Percentiles rank a stretch among this genome's conserved stretches.
Evolutionary conservation across 2,329 filamentous ascomycete species (phyloP).

Genomic region (Sordariomycetes sp.): DNA sequence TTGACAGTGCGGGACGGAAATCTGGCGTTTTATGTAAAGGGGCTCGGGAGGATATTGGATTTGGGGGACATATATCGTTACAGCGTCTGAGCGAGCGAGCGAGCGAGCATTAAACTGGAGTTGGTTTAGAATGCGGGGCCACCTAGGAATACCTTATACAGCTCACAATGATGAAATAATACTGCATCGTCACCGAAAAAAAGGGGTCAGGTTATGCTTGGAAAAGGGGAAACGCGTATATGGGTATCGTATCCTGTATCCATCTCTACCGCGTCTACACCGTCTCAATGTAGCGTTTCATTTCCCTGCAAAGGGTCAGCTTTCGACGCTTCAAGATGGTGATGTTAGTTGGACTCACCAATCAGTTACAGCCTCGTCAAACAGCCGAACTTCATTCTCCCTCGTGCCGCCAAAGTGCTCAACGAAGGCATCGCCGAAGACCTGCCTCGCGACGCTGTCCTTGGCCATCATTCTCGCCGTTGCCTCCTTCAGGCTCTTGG

Average conservation of each 20-base stretch:
- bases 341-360: slow-evolving; percentile 79
- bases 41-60: no score
- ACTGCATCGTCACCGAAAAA: no score
- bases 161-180: no score
- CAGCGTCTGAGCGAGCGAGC: no score
- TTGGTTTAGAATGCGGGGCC: no score
- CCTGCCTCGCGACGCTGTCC: slow-evolving; percentile 82
- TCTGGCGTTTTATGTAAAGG: no score
- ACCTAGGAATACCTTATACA: no score
- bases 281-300: slow-evolving; percentile 72
- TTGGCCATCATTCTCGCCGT: slow-evolving; percentile 66
- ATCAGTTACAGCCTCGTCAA: slow-evolving; percentile 95
- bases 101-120: no score
- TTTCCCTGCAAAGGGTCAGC: slow-evolving; percentile 50
- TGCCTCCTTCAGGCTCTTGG: slow-evolving; percentile 79
- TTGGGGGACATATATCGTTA: no score
- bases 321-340: slow-evolving; percentile 10
- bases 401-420: slow-evolving; percentile 90
- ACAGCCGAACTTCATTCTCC: slow-evolving; percentile 81
- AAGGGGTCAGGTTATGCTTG: no score
- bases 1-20: no score
- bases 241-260: neutral
- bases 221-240: neutral
- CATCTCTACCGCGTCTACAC: slow-evolving; percentile 23
- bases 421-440: slow-evolving; percentile 91